Evolutionary conservation across 768 basidiomycete genomes (phyloP).

Genomic region (Inosperma sp.): DNA sequence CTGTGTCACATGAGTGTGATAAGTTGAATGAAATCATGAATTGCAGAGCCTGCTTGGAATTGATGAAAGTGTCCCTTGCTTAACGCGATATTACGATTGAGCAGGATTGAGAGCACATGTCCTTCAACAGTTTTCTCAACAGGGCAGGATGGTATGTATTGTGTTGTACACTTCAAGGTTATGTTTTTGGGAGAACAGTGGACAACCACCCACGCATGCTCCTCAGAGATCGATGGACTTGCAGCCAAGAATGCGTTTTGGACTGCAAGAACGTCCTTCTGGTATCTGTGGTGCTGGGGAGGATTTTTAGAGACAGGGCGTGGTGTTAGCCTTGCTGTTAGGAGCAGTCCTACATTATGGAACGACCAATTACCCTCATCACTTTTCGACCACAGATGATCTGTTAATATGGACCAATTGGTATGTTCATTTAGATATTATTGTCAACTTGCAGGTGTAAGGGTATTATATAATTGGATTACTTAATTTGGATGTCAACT

Average conservation of each 20-base stretch:
- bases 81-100: slow-evolving; percentile 52
- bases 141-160: slow-evolving; percentile 20
- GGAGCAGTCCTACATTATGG: slow-evolving; percentile 32
- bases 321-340: slow-evolving; percentile 21
- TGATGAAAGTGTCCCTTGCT: slow-evolving; percentile 49
- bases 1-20: no score
- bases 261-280: slow-evolving; percentile 48
- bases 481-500: no score
- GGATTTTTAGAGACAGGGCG: slow-evolving; percentile 33
- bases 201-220: slow-evolving; percentile 29
- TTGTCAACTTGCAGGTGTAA: no score
- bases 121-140: slow-evolving; percentile 32
- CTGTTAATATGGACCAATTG: slow-evolving; percentile 16
- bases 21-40: slow-evolving; percentile 79
- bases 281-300: slow-evolving; percentile 52
- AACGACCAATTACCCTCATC: slow-evolving; percentile 30
- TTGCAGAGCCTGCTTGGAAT: slow-evolving; percentile 75
- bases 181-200: slow-evolving; percentile 32
- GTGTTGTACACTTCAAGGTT: slow-evolving; percentile 17
- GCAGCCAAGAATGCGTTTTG: slow-evolving; percentile 48
- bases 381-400: slow-evolving; percentile 14
- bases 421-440: no score
- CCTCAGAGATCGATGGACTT: slow-evolving; percentile 49
- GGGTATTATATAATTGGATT: no score
- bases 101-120: slow-evolving; percentile 43